Conservation (phyloP, 805 yeast genomes). For the Lachancea cidri region DNA sequence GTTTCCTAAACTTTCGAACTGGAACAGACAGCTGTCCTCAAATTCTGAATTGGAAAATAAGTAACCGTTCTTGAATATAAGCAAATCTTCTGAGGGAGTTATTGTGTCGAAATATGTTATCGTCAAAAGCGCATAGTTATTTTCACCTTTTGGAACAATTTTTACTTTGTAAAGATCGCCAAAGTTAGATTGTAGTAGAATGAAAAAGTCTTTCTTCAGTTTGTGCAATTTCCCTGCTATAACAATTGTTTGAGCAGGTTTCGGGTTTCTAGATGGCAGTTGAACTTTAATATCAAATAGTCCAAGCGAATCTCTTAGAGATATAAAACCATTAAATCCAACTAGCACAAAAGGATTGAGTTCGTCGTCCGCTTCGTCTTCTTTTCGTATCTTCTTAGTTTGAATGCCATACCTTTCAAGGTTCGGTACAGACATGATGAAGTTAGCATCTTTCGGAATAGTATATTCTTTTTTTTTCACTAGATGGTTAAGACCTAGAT, state of each 20-base stretch:
- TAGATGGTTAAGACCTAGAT: conserved; percentile 78
- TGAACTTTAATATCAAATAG: conserved; percentile 39
- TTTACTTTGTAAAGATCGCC: conserved; percentile 77
- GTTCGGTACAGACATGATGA: conserved; percentile 63
- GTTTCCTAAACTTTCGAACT: conserved; percentile 71
- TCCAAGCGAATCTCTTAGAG: conserved; percentile 43
- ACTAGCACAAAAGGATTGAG: conserved; percentile 40
- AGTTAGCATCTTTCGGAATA: conserved; percentile 31
- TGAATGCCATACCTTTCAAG: conserved; percentile 20
- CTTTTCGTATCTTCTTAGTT: conserved; percentile 7
- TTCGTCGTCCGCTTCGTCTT: conserved; percentile 56
- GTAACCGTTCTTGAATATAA: conserved; percentile 70
- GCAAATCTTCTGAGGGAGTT: conserved; percentile 50
- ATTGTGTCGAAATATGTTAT: conserved; percentile 74
- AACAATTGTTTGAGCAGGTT: conserved; percentile 33
- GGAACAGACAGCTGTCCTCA: conserved; percentile 66
- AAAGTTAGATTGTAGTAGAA: conserved; percentile 57
- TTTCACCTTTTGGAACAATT: conserved; percentile 39
- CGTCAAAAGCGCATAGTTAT: conserved; percentile 37
- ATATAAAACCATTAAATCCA: conserved; percentile 51
- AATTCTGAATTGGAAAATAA: conserved; percentile 60
- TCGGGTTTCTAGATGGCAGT: conserved; percentile 47
- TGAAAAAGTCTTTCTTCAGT: conserved; percentile 57
- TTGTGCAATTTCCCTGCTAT: conserved; percentile 60
- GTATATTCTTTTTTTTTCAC: conserved; percentile 44